Evolutionary conservation across 2,329 filamentous ascomycete species (phyloP).

Genomic region (Cordyceps javanica): DNA sequence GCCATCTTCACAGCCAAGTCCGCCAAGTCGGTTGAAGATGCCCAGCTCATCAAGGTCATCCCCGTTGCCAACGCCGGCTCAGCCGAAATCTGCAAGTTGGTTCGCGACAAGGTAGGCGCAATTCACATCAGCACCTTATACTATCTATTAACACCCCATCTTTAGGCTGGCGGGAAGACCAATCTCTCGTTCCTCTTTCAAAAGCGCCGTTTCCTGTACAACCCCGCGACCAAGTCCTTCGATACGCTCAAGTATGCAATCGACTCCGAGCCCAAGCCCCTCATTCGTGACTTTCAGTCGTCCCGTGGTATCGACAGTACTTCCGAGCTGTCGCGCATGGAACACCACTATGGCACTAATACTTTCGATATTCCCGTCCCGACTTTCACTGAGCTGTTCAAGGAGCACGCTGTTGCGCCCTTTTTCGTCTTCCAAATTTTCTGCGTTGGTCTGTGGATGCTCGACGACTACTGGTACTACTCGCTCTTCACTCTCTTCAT

Average conservation of each 20-base stretch:
- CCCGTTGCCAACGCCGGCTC: constrained; percentile 84
- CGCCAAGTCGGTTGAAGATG: constrained; percentile 64
- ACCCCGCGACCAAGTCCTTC: constrained; percentile 66
- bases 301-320: constrained; percentile 68
- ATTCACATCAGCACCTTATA: neutral
- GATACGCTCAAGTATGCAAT: constrained; percentile 76
- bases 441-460: constrained; percentile 95
- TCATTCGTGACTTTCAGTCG: constrained; percentile 70
- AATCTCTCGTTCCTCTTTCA: constrained; percentile 92
- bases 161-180: constrained; percentile 61
- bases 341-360: constrained; percentile 92
- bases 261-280: constrained; percentile 78
- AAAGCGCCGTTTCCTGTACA: constrained; percentile 91
- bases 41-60: constrained; percentile 85
- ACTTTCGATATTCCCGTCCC: constrained; percentile 97
- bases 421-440: constrained; percentile 99
- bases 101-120: constrained; percentile 59
- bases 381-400: constrained; percentile 90
- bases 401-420: constrained; percentile 95
- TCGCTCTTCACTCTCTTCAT: constrained; percentile 98
- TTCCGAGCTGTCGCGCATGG: constrained; percentile 70
- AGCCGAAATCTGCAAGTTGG: constrained; percentile 78
- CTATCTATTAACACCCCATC: neutral
- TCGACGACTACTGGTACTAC: constrained; percentile 99
- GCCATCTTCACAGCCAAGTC: constrained; percentile 73